Percentiles rank a stretch among this genome's conserved stretches.
Conservation (phyloP, 2,329 filamentous ascomycete genomes). For the Nemania sp. region DNA sequence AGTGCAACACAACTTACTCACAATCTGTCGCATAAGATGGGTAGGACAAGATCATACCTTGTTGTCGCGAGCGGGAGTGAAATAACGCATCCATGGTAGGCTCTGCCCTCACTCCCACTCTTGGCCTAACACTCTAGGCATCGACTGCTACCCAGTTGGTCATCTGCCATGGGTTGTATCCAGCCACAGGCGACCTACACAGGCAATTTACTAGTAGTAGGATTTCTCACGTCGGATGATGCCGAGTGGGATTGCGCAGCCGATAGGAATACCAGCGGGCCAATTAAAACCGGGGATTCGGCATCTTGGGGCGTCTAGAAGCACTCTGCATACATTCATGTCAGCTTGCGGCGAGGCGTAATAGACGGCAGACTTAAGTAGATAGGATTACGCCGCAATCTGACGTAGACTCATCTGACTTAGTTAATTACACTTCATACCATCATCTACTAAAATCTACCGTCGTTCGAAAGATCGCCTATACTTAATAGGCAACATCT, state of each 20-base stretch:
- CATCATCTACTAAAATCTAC: neutral
- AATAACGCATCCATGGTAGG: neutral
- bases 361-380: neutral
- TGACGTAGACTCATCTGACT: neutral
- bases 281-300: conserved; percentile 2
- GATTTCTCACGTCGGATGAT: conserved; percentile 17
- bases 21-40: neutral
- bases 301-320: conserved; percentile 4
- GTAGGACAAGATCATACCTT: neutral
- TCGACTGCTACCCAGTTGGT: neutral
- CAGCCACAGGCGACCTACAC: neutral
- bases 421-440: neutral
- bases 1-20: neutral
- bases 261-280: conserved; percentile 4
- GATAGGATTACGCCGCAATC: neutral
- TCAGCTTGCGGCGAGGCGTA: neutral
- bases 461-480: neutral
- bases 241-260: conserved; percentile 25
- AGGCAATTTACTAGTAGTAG: neutral
- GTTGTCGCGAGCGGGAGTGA: neutral
- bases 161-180: neutral
- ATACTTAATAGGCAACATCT: neutral
- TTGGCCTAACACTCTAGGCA: neutral
- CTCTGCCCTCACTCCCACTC: neutral
- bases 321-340: conserved; percentile 9